Base-by-base conservation (phyloP, 305 asterid species). In the Solanum aculeatissimum region DNA sequence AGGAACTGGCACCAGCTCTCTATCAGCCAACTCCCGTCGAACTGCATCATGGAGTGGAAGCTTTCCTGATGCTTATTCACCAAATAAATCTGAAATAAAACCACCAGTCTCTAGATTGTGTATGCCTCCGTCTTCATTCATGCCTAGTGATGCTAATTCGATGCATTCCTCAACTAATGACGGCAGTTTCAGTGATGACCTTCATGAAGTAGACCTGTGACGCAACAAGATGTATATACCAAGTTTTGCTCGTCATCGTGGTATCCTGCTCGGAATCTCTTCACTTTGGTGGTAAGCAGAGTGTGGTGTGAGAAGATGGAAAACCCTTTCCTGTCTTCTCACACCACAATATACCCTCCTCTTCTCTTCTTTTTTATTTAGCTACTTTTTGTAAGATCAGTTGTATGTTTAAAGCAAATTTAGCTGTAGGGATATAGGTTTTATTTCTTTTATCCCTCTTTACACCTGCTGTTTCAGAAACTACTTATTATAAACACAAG, bases 31-130 rank as follows among this genome's bases (percentile, higher is more conserved):
- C 66, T 89, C 93, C 42, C 91, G 98, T n/a, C 93, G 97, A 7
- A 89, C 96, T 42, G 93, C 91, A 49, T 93, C 98, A 2, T 94
- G 98, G 98, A 87, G 97, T 75, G 98, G 98, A 81, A 89, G 90
- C 88, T 86, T 91, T 11, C 85, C 89, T 29, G 90, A 88, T 82
- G 77, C 92, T 4, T 68, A 82, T 51, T 87, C 91, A 51, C 80
- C 83, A 40, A 51, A 57, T 38, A 86, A 57, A 84, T 29, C 87
- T 51, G 92, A 85, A 49, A 77, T 82, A 51, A 91, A 88, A 85
- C 93, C 92, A 83, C 87, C 86, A 2, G 97, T 94, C 40, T 91
- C 91, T 88, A 89, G 89, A 40, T 53, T 86, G 91, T 89, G 93
- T 84, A 86, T 84, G 62, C 89, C 83, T 62, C 86, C 91, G 9